Base-by-base conservation (phyloP, 2,329 filamentous ascomycete genomes). In the Talaromyces sp. region DNA sequence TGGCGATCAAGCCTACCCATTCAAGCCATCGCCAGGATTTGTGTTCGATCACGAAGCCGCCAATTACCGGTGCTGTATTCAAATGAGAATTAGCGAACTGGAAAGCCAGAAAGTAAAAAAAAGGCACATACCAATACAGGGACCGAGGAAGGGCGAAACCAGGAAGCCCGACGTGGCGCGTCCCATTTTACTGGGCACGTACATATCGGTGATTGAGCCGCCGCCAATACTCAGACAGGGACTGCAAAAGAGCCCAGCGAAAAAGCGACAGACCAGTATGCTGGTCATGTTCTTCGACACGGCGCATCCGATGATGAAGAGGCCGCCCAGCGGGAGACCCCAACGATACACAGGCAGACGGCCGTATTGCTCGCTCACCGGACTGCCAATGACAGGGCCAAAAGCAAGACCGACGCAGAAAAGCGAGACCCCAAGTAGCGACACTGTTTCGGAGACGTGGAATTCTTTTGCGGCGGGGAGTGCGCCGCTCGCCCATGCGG, bases 141-240 rank as follows among this genome's bases (percentile, higher is more conserved):
- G 52, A 3, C 52, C 52, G 8, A 54, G 52, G 27, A 54, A 54
- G 17, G 52, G 52, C 3, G 52, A 30, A 32, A 54, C 8, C 27
- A 54, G 52, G 27, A 47, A 47, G 19, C 44, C 44, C 9, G 11
- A 56, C 54, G 32, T 59, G 27, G 19, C 53, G 9, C n/a, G 11
- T 13, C 15, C 6, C 30, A 6, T 28, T 49, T 39, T 61, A 47
- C 22, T 15, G 25, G 19, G 36, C 55, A 63, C 54, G 53, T 61
- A 53, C 55, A 90, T 87, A 74, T 91, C 88, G 33, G 85, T 85
- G 74, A 89, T 89, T 60, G 90, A 85, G 63, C 87, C 88, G 5
- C 85, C 88, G 61, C 89, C 88, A 70, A 90, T 58, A 30, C 54
- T 22, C 7, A 56, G 54, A 28, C 54, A 5, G 55, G 55, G 33